Base-by-base conservation (phyloP, 2,329 filamentous ascomycete species). In the Myriosclerotinia scirpicola region DNA sequence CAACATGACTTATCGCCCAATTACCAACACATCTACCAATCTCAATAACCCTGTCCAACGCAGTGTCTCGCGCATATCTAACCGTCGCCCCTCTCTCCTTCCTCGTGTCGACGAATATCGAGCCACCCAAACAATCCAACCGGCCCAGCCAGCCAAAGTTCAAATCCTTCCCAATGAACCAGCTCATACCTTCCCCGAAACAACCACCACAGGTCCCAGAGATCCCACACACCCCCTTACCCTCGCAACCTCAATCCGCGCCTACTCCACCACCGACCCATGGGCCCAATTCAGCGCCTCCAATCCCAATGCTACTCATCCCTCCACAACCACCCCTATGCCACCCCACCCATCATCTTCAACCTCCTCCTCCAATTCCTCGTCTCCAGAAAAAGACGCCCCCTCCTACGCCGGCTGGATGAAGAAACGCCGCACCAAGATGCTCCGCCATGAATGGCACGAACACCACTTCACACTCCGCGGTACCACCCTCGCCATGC, bases 401-500 rank as follows among this genome's bases (percentile, higher is more conserved):
- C 79, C 90, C 69, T 85, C 86, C 44, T 91, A 93, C 78, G 86
- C 91, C 60, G 95, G 95, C 1, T 93, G 89, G 78, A 96, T 99
- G 87, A 93, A 92, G 83, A 97, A 96, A 83, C 91, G 94, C 76
- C 92, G 92, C 81, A 96, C 90, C 44, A 88, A 88, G 75, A 88
- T 97, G 82, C 85, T 97, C 68, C 91, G 92, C 54, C 91, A 96
- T 78, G 93, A 97, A 80, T 97, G 93, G 93, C 87, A 93, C 75
- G 91, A 96, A 77, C 90, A 92, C 72, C 95, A 94, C 81, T 96
- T 95, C 77, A 92, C 91, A 36, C 88, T 97, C 70, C 88, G 88
- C 73, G 90, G 90, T 67, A 91, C 88, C 36, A 85, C 86, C 38
- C 83, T 92, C 48, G 88, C 90, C 65, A 90, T 94, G 85, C 91